A percentile compares a stretch with the other conserved stretches of the same genome.
These are phyloP conservation scores for Cryptosporidium sp. DNA, from an alignment of 169 alveolate species.

Conservation along the genomic window DNA sequence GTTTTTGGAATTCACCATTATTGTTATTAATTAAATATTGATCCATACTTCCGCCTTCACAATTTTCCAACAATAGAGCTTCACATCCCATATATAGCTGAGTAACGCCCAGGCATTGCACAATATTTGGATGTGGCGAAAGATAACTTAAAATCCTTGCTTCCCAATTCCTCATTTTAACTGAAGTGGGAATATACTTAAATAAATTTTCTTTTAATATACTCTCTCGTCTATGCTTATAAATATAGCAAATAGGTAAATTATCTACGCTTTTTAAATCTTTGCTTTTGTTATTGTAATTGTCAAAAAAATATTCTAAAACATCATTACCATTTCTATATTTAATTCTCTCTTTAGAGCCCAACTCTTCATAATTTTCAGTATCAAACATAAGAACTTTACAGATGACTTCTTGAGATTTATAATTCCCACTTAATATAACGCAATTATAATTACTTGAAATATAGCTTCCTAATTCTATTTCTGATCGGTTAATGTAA, in stretches of 20 bases:
- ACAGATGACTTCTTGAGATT: conserved; percentile 77
- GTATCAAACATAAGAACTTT: conserved; percentile 66
- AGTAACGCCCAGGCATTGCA: conserved; percentile 77
- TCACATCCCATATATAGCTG: conserved; percentile 79
- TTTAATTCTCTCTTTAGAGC: background rate
- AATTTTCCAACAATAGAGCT: conserved; percentile 77
- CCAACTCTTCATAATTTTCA: conserved; percentile 24
- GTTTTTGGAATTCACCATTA: conserved; percentile 7
- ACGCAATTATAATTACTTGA: conserved; percentile 76
- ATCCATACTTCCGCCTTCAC: conserved; percentile 82
- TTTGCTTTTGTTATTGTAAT: background rate
- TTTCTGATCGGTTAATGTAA: conserved; percentile 49
- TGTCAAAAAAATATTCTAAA: background rate
- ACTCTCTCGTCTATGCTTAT: conserved; percentile 74
- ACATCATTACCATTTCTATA: background rate
- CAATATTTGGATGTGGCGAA: conserved; percentile 76
- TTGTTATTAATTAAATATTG: conserved; percentile 48
- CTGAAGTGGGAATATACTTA: conserved; percentile 80
- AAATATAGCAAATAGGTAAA: conserved; percentile 71
- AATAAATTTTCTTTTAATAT: conserved; percentile 76
- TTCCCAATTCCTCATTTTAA: conserved; percentile 80
- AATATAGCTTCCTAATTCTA: conserved; percentile 63
- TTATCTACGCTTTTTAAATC: background rate
- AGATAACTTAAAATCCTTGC: conserved; percentile 77
- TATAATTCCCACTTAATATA: conserved; percentile 70